These are phyloP conservation scores for Cryptosporidium canis DNA, from an alignment of 169 alveolate genomes.

Conservation along the genomic window DNA sequence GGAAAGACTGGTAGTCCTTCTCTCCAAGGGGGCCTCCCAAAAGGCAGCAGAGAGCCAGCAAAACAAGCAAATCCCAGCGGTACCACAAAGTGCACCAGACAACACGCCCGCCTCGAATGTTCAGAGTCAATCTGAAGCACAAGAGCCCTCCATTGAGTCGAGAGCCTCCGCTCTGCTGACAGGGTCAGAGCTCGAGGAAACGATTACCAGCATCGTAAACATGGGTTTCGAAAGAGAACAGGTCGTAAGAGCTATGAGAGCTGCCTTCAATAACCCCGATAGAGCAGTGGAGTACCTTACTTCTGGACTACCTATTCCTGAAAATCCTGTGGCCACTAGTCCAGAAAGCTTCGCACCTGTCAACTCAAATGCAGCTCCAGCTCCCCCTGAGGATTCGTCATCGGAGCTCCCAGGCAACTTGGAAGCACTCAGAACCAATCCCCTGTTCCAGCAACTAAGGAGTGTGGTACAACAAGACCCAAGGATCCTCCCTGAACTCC, in stretches of 20 bases:
- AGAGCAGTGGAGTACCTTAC: slow-evolving; percentile 94
- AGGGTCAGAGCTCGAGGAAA: slow-evolving; percentile 81
- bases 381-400: slow-evolving; percentile 40
- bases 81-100: no score
- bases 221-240: slow-evolving; percentile 91
- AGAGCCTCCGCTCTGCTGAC: slow-evolving; percentile 74
- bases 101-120: slow-evolving; percentile 3
- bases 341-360: slow-evolving; percentile 72
- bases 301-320: slow-evolving; percentile 83
- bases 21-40: slow-evolving; percentile 75
- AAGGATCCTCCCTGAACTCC: slow-evolving; percentile 84
- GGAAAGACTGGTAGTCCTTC: slow-evolving; percentile 82
- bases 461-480: slow-evolving; percentile 89
- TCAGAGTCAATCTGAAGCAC: slow-evolving; percentile 31
- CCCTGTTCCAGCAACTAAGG: slow-evolving; percentile 84
- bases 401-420: slow-evolving; percentile 40
- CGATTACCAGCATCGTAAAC: slow-evolving; percentile 83
- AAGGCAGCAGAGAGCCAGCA: slow-evolving; percentile 64
- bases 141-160: slow-evolving; percentile 71
- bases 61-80: slow-evolving; percentile 56
- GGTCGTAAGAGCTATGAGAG: slow-evolving; percentile 90
- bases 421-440: slow-evolving; percentile 81
- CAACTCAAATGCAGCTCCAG: slow-evolving; percentile 46
- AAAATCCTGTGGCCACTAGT: slow-evolving; percentile 68
- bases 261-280: slow-evolving; percentile 95